These are phyloP conservation scores for Penicillium tannophilum DNA, from an alignment of 495 filamentous ascomycete species.

Conservation along the genomic window DNA sequence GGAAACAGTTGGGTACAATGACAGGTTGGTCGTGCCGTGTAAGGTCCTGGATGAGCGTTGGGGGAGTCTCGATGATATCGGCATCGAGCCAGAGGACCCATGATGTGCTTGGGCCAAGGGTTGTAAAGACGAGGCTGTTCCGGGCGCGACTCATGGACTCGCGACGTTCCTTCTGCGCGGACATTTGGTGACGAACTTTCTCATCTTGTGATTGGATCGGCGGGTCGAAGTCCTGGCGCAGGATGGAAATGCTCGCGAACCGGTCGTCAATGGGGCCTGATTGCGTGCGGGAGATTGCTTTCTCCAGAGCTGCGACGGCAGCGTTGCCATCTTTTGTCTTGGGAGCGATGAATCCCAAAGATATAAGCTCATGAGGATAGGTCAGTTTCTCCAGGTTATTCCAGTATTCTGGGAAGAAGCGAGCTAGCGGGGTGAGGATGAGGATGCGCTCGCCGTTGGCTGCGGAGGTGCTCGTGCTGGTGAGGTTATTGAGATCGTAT, in stretches of 20 bases:
- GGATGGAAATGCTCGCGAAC: conserved; percentile 89
- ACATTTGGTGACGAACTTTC: conserved; percentile 83
- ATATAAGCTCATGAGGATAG: conserved; percentile 93
- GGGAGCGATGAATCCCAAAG: conserved; percentile 94
- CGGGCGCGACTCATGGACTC: conserved; percentile 90
- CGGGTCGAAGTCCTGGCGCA: conserved; percentile 92
- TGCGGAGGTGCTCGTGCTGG: conserved; percentile 71
- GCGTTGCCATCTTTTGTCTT: conserved; percentile 85
- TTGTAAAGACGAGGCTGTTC: conserved; percentile 96
- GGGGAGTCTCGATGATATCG: conserved; percentile 88
- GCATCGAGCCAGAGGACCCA: conserved; percentile 98
- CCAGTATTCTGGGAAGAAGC: conserved; percentile 95
- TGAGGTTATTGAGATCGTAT: conserved; percentile 93
- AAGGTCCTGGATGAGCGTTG: conserved; percentile 87
- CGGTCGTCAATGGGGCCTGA: conserved; percentile 73
- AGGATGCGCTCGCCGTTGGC: conserved; percentile 82
- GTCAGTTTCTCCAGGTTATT: conserved; percentile 81
- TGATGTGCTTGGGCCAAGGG: conserved; percentile 85
- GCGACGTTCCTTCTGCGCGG: conserved; percentile 82
- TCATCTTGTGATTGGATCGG: conserved; percentile 80
- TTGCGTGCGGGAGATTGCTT: conserved; percentile 81
- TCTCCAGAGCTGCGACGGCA: conserved; percentile 79
- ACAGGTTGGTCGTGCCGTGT: conserved; percentile 82
- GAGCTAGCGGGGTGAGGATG: conserved; percentile 87
- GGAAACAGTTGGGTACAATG: conserved; percentile 94